phyloP scores from a whole-genome alignment of 192 early-diverging fungal species.

The Lunasporangiospora selenospora region DNA sequence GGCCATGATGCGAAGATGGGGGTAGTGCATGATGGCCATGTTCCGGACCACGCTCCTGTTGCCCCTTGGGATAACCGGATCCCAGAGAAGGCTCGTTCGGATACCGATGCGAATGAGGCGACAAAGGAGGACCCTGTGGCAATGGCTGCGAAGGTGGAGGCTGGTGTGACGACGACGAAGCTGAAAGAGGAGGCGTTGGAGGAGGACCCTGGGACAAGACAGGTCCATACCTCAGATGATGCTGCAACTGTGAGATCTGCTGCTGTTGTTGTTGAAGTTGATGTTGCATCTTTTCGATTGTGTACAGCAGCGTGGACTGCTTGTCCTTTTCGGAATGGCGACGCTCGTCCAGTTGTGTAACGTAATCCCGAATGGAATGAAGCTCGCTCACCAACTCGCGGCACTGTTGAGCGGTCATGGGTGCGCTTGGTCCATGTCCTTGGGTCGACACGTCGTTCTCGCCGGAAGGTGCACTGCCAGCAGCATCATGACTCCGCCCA shows the following conservation, averaged over 20 bases:
- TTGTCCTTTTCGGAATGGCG: slow-evolving; percentile 17
- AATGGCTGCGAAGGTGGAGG: no score
- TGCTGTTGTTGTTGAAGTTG: slow-evolving; percentile 38
- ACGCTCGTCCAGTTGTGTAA: slow-evolving; percentile 28
- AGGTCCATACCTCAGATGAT: slow-evolving; percentile 31
- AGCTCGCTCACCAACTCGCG: slow-evolving; percentile 27
- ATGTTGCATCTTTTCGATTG: slow-evolving; percentile 30
- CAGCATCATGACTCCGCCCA: no score
- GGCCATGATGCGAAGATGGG: no score
- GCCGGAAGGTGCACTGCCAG: no score
- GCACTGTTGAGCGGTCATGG: slow-evolving; percentile 18
- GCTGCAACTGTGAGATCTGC: slow-evolving; percentile 27
- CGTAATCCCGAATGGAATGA: slow-evolving; percentile 20
- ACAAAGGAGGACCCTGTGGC: no score
- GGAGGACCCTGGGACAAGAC: not conserved
- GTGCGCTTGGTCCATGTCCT: no score
- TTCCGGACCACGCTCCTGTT: not conserved
- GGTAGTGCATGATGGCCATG: not conserved
- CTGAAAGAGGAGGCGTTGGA: not conserved
- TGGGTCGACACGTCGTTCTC: no score
- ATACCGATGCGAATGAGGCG: not conserved
- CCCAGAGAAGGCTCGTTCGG: not conserved
- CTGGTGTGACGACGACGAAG: slow-evolving; percentile 2
- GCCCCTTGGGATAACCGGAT: not conserved
- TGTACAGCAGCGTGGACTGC: slow-evolving; percentile 19